Evolutionary conservation across 2,329 filamentous ascomycete species (phyloP), one percentile per base, ranked within the genome.

Genomic region (Aspergillus latus): DNA sequence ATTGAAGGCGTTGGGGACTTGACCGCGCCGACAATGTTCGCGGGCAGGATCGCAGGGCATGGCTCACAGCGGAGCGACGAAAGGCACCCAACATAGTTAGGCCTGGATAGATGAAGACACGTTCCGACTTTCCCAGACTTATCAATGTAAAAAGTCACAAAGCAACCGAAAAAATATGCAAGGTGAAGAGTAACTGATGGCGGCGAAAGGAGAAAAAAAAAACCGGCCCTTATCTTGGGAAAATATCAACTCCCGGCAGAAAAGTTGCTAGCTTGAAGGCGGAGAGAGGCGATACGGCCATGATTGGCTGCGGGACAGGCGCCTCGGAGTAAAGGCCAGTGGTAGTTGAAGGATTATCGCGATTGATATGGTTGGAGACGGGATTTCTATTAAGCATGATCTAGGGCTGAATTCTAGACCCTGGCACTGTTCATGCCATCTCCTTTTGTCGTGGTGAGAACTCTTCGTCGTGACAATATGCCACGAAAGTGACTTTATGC

Each of bases 41-140:
- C 53, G 68, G 66, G 54, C 69, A 71, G 56, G 65, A 64, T 58
- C 72, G 72, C 53, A 76, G 62, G 54, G 67, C 73, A 53, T 72
- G 72, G 55, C 63, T 64, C 52, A 73, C 69, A 62, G 68, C 68
- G 54, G 70, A 72, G 58, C 71, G 72, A 64, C 72, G 74, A 65
- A 75, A 62, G 62, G 68, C 68, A 64, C 68, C 66, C 60, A 75
- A 66, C 74, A 76, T 76, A 52, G 62, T 70, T 58, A 21, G 21
- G 36, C 42, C n/a, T 43, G 26, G 36, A 32, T 56, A 42, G 9
- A 29, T 6, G n/a, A 43, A 37, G 34, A 37, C 13, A 37, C 13
- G 13, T 11, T 37, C 4, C 13, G 13, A 10, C 13, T 37, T 13
- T 13, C 3, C 13, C 34, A 37, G 5, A 13, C 2, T 11, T 44